phyloP scores from a whole-genome alignment of 2,329 filamentous ascomycete genomes.

The Venturia carpophila region DNA sequence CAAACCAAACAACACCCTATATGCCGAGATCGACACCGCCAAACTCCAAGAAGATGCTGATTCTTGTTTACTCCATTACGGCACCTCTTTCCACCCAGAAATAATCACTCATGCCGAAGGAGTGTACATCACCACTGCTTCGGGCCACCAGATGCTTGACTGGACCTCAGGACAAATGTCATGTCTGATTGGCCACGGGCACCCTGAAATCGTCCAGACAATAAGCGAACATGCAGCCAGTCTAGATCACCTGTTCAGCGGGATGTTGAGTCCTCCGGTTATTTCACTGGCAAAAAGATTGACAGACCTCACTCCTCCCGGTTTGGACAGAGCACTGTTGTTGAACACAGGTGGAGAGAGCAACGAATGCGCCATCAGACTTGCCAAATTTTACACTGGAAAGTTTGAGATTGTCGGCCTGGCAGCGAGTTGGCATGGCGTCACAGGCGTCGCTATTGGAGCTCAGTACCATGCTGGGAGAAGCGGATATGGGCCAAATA shows the following conservation, averaged over 20 bases:
- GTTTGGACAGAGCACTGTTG: slow-evolving; percentile 30
- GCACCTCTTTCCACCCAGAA: slow-evolving; percentile 25
- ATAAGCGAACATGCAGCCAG: slow-evolving; percentile 26
- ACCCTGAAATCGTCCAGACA: slow-evolving; percentile 29
- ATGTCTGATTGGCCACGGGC: slow-evolving; percentile 27
- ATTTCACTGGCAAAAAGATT: slow-evolving; percentile 28
- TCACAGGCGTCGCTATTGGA: slow-evolving; percentile 46
- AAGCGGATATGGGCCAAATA: slow-evolving; percentile 38
- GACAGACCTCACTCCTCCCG: slow-evolving; percentile 24
- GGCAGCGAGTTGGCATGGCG: slow-evolving; percentile 52
- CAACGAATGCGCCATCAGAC: slow-evolving; percentile 54
- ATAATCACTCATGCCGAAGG: slow-evolving; percentile 27
- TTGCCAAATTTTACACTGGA: slow-evolving; percentile 56
- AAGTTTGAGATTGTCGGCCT: slow-evolving; percentile 59
- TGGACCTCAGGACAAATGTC: slow-evolving; percentile 29
- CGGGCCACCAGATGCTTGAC: slow-evolving; percentile 29
- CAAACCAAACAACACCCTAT: not conserved
- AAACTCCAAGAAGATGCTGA: not conserved
- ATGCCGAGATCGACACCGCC: not conserved
- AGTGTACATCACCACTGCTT: slow-evolving; percentile 27
- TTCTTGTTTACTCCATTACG: slow-evolving; percentile 15
- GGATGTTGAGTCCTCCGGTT: slow-evolving; percentile 31
- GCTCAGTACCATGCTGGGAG: slow-evolving; percentile 50
- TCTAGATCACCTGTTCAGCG: slow-evolving; percentile 31
- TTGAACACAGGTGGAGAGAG: slow-evolving; percentile 30